A percentile compares a stretch with the other conserved stretches of the same genome.
Evolutionary conservation across 257 asterid species (phyloP).

Genomic region (Linaria vulgaris): DNA sequence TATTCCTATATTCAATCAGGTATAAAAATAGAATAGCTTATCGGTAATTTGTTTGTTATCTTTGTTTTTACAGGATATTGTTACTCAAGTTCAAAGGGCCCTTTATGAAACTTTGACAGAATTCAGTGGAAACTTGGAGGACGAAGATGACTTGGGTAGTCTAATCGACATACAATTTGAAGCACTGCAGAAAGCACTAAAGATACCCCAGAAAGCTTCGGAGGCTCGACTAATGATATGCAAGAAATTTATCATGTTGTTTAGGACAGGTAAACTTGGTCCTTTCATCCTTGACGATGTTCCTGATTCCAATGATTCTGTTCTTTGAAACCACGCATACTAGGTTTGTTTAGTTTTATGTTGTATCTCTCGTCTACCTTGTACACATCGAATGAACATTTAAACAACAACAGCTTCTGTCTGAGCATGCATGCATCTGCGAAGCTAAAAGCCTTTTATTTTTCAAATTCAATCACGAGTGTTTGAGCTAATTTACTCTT

Average conservation of each 20-base stretch:
- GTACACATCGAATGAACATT: too few relatives aligned
- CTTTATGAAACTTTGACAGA: slow-evolving; percentile 50
- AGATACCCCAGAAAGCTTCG: slow-evolving; percentile 65
- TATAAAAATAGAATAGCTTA: too few relatives aligned
- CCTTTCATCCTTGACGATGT: slow-evolving; percentile 83
- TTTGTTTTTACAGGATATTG: slow-evolving; percentile 55
- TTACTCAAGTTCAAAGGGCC: slow-evolving; percentile 58
- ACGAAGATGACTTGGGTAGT: slow-evolving; percentile 68
- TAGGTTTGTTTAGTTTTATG: too few relatives aligned
- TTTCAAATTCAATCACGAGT: too few relatives aligned
- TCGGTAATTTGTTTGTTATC: too few relatives aligned
- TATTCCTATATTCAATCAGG: too few relatives aligned
- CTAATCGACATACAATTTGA: slow-evolving; percentile 80
- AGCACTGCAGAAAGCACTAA: slow-evolving; percentile 62
- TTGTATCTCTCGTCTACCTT: too few relatives aligned
- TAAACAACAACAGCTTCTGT: too few relatives aligned
- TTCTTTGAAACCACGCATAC: too few relatives aligned
- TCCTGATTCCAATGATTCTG: slow-evolving; percentile 38
- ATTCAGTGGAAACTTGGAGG: slow-evolving; percentile 67
- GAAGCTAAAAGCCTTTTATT: too few relatives aligned
- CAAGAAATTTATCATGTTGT: slow-evolving; percentile 72
- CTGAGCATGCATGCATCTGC: too few relatives aligned
- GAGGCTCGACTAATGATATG: slow-evolving; percentile 73
- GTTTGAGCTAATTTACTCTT: too few relatives aligned
- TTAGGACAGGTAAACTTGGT: slow-evolving; percentile 82